A percentile compares a stretch with the other conserved stretches of the same genome.
Conservation (phyloP, 1,139 yeast genomes). For the Nadsonia starkeyi-henricii region DNA sequence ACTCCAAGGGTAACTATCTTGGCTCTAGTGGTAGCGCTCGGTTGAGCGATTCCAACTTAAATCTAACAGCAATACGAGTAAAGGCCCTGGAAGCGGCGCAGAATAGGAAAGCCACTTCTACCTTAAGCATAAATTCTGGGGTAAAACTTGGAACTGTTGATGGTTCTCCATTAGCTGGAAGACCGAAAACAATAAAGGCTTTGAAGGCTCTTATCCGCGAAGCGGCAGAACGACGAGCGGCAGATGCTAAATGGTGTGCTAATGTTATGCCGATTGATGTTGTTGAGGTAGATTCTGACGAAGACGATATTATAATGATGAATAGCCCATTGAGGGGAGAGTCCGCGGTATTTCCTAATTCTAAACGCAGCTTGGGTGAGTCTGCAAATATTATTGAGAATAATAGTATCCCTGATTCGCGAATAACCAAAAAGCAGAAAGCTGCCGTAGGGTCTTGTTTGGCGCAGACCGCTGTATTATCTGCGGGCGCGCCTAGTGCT, state of each 20-base stretch:
- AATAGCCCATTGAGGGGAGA: not conserved
- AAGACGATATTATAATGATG: constrained; percentile 4
- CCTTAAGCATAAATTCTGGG: constrained; percentile 6
- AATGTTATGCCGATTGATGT: not conserved
- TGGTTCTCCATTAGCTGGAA: constrained; percentile 5
- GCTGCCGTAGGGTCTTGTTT: no score
- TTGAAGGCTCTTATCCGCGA: constrained; percentile 38
- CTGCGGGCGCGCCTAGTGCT: no score
- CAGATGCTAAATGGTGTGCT: constrained; percentile 46
- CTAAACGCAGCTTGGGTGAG: no score
- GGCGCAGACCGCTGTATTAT: no score
- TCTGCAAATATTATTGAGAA: no score
- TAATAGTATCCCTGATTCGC: no score
- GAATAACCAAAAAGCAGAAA: no score
- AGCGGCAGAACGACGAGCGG: constrained; percentile 55
- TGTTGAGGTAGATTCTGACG: constrained; percentile 10
- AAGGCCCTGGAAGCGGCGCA: not conserved
- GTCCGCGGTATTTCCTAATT: no score
- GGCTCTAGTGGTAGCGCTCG: constrained; percentile 25
- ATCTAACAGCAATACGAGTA: not conserved
- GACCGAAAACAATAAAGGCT: constrained; percentile 11
- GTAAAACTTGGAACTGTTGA: constrained; percentile 17
- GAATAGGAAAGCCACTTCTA: not conserved
- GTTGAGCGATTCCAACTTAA: not conserved
- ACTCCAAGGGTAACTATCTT: constrained; percentile 40